A percentile compares a stretch with the other conserved stretches of the same genome.
Conservation (phyloP, 306 rosid species). For the Cercis canadensis region DNA sequence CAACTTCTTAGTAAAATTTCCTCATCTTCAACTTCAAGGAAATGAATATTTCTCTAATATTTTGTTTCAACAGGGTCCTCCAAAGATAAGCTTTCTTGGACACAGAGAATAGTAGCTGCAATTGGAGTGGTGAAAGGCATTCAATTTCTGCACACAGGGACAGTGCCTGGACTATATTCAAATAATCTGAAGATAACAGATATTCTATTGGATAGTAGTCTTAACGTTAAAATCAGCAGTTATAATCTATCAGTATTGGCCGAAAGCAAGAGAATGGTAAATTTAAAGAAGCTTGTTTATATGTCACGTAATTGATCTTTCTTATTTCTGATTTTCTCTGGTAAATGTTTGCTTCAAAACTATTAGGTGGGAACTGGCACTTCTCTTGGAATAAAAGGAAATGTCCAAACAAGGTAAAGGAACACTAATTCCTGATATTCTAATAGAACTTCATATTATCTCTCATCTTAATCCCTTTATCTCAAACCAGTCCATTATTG, state of each 20-base stretch:
- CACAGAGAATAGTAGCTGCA: constrained; percentile 82
- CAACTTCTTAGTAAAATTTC: not conserved
- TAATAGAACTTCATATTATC: constrained; percentile 2
- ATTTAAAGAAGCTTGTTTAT: constrained; percentile 12
- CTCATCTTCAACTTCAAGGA: constrained; percentile 16
- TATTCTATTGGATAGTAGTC: constrained; percentile 72
- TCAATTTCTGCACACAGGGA: constrained; percentile 95
- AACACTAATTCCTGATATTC: constrained; percentile 14
- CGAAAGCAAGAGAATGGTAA: constrained; percentile 67
- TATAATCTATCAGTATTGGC: constrained; percentile 68
- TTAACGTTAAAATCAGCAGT: constrained; percentile 77
- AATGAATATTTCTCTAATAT: constrained; percentile 21
- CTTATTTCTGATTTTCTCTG: constrained; percentile 10
- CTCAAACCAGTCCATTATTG: not conserved
- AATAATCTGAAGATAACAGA: constrained; percentile 85
- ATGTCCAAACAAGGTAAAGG: constrained; percentile 62
- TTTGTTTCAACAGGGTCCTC: constrained; percentile 57
- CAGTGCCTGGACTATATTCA: constrained; percentile 83
- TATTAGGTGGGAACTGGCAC: constrained; percentile 61
- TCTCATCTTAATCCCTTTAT: not conserved
- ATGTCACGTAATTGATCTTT: constrained; percentile 16
- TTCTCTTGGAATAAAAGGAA: constrained; percentile 61
- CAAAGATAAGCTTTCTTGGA: constrained; percentile 73
- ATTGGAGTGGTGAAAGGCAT: constrained; percentile 86
- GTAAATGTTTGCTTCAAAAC: constrained; percentile 27